Evolutionary conservation across 768 basidiomycete genomes (phyloP), one percentile per base, ranked within the genome.

Genomic region (Cystobasidium ongulense): DNA sequence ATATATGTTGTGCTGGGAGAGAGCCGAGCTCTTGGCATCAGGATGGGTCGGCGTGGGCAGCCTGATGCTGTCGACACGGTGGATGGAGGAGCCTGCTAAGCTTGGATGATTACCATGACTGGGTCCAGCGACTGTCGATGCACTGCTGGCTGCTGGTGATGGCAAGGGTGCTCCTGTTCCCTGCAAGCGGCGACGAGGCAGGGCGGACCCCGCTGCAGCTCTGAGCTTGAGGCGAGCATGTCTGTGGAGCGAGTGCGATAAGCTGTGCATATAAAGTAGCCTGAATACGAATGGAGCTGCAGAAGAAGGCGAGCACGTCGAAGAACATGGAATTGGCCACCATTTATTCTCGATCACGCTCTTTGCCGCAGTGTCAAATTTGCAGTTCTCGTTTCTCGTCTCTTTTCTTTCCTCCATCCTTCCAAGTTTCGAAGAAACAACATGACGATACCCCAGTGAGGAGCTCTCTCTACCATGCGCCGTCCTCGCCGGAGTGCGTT

Each of bases 1-100:
- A 80, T 87, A 90, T 81, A 15, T 23, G 36, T 63, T 35, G 46
- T 39, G 39, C 62, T 74, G 57, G 3, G 71, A n/a, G 10, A 72
- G 57, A 1, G 11, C 15, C 17, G 50, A 39, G 23, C 35, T 4
- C 15, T 31, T 41, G 33, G 7, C 1, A 13, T n/a, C n/a, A 5
- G 10, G 10, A n/a, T 39, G 39, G 21, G 53, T 7, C 5, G 65
- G 65, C 13, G 46, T 23, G 21, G 65, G 65, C 18, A 67, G 8
- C 27, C 29, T 17, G 13, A 29, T 5, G 33, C 17, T 5, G n/a
- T n/a, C n/a, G n/a, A n/a, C n/a, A n/a, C n/a, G n/a, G n/a, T n/a
- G n/a, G n/a, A n/a, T n/a, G n/a, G n/a, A n/a, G n/a, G n/a, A n/a
- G n/a, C n/a, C n/a, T n/a, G n/a, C n/a, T n/a, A n/a, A n/a, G n/a